A percentile compares a stretch with the other conserved stretches of the same genome.
phyloP scores from a whole-genome alignment of 305 asterid genomes.

The Rubia occidens region DNA sequence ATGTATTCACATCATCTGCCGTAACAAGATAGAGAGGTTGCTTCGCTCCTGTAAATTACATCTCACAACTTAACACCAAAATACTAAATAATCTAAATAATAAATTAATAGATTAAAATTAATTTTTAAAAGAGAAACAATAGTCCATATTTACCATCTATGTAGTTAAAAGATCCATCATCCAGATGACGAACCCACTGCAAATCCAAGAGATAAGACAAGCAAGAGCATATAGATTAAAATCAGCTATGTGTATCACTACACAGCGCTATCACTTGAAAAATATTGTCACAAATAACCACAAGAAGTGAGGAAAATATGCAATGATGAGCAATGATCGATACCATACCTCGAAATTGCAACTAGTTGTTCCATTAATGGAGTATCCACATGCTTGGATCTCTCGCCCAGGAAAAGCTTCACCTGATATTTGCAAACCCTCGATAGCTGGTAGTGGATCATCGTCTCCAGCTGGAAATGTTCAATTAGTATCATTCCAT shows the following conservation, averaged over 20 bases:
- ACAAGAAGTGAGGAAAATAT: background rate
- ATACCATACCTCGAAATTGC: constrained; percentile 79
- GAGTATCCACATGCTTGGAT: constrained; percentile 94
- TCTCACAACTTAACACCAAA: constrained; percentile 18
- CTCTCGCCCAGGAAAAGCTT: constrained; percentile 81
- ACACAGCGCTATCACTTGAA: constrained; percentile 11
- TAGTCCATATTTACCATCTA: constrained; percentile 53
- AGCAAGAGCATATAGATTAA: constrained; percentile 16
- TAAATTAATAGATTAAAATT: constrained; percentile 13
- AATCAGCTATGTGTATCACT: constrained; percentile 16
- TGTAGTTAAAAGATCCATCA: constrained; percentile 85
- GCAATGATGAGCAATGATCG: constrained; percentile 6
- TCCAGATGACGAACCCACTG: constrained; percentile 98
- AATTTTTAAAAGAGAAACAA: constrained; percentile 8
- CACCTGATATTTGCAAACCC: constrained; percentile 93
- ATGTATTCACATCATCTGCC: constrained; percentile 87
- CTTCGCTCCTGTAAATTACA: constrained; percentile 66
- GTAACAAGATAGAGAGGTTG: constrained; percentile 91
- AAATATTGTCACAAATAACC: background rate
- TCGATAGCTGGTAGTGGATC: constrained; percentile 93
- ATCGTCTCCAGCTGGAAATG: constrained; percentile 85
- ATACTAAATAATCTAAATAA: background rate
- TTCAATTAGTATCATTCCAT: constrained; percentile 22
- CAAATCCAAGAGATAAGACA: constrained; percentile 30
- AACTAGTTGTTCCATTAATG: constrained; percentile 91